phyloP scores from a whole-genome alignment of 768 basidiomycete species.

The Termitomyces sp. region DNA sequence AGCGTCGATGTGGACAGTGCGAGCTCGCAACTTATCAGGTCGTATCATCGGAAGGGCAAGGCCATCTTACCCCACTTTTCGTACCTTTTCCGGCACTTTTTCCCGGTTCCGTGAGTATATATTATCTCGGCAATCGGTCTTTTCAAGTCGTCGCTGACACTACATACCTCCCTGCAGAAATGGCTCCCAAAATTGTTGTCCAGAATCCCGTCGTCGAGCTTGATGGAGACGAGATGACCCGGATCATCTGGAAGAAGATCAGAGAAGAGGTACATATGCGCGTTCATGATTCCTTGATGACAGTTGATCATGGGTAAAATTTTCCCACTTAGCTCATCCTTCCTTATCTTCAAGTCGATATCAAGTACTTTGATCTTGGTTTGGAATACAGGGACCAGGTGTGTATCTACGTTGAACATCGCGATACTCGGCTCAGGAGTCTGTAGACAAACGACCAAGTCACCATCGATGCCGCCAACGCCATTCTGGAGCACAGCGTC shows the following conservation, averaged over 20 bases:
- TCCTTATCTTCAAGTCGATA: constrained; percentile 90
- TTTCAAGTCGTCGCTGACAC: neutral
- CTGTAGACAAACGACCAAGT: constrained; percentile 86
- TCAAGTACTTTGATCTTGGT: constrained; percentile 99
- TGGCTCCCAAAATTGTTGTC: constrained; percentile 67
- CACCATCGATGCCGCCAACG: constrained; percentile 89
- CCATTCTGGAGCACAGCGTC: constrained; percentile 90
- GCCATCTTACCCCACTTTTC: constrained; percentile 9
- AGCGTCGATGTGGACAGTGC: constrained; percentile 13
- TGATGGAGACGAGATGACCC: constrained; percentile 98
- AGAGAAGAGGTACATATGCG: constrained; percentile 71
- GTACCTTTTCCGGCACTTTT: constrained; percentile 15
- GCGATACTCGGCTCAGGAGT: neutral
- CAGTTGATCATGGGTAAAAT: neutral
- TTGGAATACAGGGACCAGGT: constrained; percentile 89
- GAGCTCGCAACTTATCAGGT: constrained; percentile 12
- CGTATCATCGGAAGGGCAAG: constrained; percentile 5
- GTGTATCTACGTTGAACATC: constrained; percentile 11
- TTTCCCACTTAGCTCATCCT: constrained; percentile 73
- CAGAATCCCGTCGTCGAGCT: constrained; percentile 90
- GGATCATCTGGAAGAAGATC: constrained; percentile 99
- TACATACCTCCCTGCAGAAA: constrained; percentile 11
- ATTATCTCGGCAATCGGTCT: constrained; percentile 6
- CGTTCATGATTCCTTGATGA: neutral
- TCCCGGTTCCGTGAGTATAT: constrained; percentile 16